Conservation (phyloP, 2,329 filamentous ascomycete species). For the Nemania sp. region DNA sequence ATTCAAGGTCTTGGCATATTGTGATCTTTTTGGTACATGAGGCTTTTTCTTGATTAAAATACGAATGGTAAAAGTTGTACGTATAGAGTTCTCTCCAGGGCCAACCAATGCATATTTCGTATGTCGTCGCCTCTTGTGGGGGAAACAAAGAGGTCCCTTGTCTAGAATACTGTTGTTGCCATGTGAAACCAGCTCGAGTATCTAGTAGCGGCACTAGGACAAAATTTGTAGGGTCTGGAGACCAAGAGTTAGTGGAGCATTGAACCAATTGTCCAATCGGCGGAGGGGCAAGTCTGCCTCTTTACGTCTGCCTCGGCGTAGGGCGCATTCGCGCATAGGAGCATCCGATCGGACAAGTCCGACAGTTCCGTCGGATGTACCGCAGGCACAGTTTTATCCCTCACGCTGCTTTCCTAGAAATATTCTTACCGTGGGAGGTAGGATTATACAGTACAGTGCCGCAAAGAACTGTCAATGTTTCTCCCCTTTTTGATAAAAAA, state of each 20-base stretch:
- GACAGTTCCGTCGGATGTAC: slow-evolving; percentile 28
- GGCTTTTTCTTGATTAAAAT: slow-evolving; percentile 1
- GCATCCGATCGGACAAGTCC: slow-evolving; percentile 36
- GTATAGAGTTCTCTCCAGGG: neutral
- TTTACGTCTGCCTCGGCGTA: slow-evolving; percentile 45
- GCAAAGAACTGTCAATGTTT: neutral
- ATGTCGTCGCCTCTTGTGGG: neutral
- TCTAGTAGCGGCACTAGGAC: slow-evolving; percentile 45
- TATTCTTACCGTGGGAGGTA: neutral
- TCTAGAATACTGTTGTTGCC: slow-evolving; percentile 16
- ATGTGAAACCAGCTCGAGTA: slow-evolving; percentile 43
- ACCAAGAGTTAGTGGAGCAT: slow-evolving; percentile 43
- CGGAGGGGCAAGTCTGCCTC: slow-evolving; percentile 28
- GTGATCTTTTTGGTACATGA: neutral
- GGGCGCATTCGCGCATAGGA: slow-evolving; percentile 23
- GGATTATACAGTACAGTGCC: neutral
- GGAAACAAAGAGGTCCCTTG: neutral
- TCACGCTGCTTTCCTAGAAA: slow-evolving; percentile 10
- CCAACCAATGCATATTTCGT: slow-evolving; percentile 1
- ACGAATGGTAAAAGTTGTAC: neutral
- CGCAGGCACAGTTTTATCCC: slow-evolving; percentile 31
- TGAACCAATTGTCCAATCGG: slow-evolving; percentile 46
- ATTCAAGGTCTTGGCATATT: slow-evolving; percentile 17
- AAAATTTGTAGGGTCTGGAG: slow-evolving; percentile 51
- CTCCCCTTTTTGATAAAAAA: no score